Percentiles rank a stretch among this genome's conserved stretches.
Conservation (phyloP, 371 early-diverging fungal genomes). For the Catenaria anguillulae region DNA sequence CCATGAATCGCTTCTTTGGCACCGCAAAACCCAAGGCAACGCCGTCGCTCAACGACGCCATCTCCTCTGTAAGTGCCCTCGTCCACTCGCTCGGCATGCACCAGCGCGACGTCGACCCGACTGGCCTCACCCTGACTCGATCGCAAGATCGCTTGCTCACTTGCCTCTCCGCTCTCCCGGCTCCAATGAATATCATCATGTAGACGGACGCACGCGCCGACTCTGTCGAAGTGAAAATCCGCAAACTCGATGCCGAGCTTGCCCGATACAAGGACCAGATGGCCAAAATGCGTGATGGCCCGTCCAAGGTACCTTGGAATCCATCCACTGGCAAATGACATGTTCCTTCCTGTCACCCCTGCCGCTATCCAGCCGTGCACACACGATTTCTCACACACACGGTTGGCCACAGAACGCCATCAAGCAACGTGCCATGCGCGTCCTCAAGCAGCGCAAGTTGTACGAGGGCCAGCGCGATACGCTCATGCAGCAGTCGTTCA, state of each 20-base stretch:
- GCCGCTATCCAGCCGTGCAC: too few relatives aligned
- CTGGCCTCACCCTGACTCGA: too few relatives aligned
- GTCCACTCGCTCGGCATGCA: too few relatives aligned
- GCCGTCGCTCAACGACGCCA: constrained; percentile 58
- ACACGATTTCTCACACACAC: too few relatives aligned
- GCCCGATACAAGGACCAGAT: constrained; percentile 80
- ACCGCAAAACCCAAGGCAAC: constrained; percentile 49
- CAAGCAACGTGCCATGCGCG: constrained; percentile 74
- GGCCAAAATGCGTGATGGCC: constrained; percentile 82
- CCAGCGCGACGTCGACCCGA: too few relatives aligned
- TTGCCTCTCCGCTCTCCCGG: too few relatives aligned
- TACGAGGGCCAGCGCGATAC: constrained; percentile 86
- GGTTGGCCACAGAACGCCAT: constrained; percentile 54
- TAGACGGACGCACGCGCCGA: constrained; percentile 73
- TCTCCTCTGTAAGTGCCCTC: constrained; percentile 33
- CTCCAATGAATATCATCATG: background rate
- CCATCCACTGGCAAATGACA: background rate
- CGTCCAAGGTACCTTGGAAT: constrained; percentile 47
- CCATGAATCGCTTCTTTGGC: constrained; percentile 77
- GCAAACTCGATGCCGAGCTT: constrained; percentile 80
- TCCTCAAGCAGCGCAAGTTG: constrained; percentile 83
- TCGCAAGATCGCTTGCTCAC: too few relatives aligned
- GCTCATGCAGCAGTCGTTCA: constrained; percentile 83
- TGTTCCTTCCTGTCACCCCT: background rate
- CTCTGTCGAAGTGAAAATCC: constrained; percentile 79